Conservation (phyloP, 2,329 filamentous ascomycete genomes). For the Rutstroemia sp. region DNA sequence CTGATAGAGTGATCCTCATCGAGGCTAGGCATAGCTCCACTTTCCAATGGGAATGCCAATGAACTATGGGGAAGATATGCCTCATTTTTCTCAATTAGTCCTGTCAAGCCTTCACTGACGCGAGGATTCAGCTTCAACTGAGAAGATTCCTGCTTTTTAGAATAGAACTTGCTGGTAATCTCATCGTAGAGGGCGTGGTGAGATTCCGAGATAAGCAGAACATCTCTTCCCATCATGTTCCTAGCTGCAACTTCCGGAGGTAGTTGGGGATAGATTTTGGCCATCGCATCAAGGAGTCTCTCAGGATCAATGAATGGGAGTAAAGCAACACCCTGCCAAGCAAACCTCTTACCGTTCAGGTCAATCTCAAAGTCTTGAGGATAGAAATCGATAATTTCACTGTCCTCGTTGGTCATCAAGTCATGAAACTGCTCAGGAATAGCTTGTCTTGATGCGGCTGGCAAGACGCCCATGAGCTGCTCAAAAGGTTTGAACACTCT, state of each 20-base stretch:
- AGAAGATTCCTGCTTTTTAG: constrained; percentile 67
- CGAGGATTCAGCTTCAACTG: constrained; percentile 68
- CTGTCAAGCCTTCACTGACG: constrained; percentile 70
- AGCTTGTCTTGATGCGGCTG: constrained; percentile 85
- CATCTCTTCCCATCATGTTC: constrained; percentile 74
- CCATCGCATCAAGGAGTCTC: constrained; percentile 74
- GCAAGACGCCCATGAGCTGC: constrained; percentile 96
- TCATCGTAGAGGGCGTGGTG: constrained; percentile 78
- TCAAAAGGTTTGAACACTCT: constrained; percentile 87
- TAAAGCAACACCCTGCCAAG: constrained; percentile 92
- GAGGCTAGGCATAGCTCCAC: constrained; percentile 64
- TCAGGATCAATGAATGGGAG: constrained; percentile 95
- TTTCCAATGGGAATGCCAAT: constrained; percentile 69
- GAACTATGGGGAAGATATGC: constrained; percentile 78
- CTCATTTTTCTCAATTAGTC: constrained; percentile 73
- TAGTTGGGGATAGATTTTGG: constrained; percentile 72
- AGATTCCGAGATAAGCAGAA: constrained; percentile 74
- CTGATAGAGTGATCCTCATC: constrained; percentile 83
- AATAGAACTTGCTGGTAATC: constrained; percentile 79
- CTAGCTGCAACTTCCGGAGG: constrained; percentile 69
- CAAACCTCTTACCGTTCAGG: constrained; percentile 95
- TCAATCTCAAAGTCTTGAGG: constrained; percentile 90
- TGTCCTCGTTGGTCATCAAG: constrained; percentile 82
- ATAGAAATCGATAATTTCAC: constrained; percentile 95
- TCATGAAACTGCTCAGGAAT: constrained; percentile 83